Conservation (phyloP, 345 rosid genomes). For the Aquilaria yunnanensis region DNA sequence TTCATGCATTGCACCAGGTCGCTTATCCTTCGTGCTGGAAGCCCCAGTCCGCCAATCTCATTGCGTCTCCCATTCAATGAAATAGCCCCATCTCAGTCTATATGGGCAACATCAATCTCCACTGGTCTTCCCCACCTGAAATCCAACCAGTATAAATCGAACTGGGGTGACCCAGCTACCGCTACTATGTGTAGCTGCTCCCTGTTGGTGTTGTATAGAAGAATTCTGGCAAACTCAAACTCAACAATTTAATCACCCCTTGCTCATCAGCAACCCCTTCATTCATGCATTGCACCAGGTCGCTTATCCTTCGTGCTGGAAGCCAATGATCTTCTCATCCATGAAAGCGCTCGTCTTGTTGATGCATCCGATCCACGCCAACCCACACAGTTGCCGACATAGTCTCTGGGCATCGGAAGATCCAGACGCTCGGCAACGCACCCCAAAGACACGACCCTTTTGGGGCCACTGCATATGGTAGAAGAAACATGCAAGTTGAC, state of each 20-base stretch:
- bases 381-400: slow-evolving; percentile 21
- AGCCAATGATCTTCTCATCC: slow-evolving; percentile 10
- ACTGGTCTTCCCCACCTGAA: slow-evolving; percentile 12
- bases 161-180: slow-evolving; percentile 4
- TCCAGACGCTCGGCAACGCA: slow-evolving; percentile 18
- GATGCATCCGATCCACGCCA: background rate
- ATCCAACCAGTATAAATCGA: slow-evolving; percentile 10
- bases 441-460: background rate
- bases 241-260: background rate
- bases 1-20: slow-evolving; percentile 10
- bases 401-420: background rate
- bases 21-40: too few relatives aligned
- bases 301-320: slow-evolving; percentile 17
- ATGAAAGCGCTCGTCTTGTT: slow-evolving; percentile 7
- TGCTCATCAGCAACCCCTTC: background rate
- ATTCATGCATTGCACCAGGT: slow-evolving; percentile 8
- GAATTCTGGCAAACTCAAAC: too few relatives aligned
- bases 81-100: slow-evolving; percentile 13
- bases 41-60: slow-evolving; percentile 14
- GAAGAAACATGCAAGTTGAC: slow-evolving; percentile 29
- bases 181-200: background rate
- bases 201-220: background rate
- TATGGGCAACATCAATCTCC: slow-evolving; percentile 14
- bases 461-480: slow-evolving; percentile 14
- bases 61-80: slow-evolving; percentile 13